Conservation (phyloP, 176 grass and related monocot species). For the Saccharum officinarum region DNA sequence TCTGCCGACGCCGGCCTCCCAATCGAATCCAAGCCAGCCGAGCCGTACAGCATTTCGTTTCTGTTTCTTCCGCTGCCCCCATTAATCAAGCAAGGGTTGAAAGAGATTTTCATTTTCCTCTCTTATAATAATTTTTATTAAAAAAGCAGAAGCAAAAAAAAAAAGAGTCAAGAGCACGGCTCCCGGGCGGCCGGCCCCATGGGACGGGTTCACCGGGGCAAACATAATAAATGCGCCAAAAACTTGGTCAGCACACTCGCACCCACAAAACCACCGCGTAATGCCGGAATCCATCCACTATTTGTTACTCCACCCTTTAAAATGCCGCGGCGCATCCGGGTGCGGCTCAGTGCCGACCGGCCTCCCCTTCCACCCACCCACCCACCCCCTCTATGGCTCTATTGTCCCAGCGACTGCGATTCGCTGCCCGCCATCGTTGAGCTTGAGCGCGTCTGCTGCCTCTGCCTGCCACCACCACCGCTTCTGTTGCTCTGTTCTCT, state of each 20-base stretch:
- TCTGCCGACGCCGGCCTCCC: neutral
- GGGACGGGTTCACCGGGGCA: neutral
- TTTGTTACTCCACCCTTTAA: neutral
- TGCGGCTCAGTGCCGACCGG: too few species aligned
- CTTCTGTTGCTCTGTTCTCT: neutral
- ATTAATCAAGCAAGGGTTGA: neutral
- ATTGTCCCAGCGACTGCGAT: neutral
- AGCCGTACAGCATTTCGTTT: neutral
- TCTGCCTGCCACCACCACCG: too few species aligned
- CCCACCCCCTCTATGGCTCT: neutral
- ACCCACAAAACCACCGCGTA: neutral
- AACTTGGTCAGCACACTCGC: neutral
- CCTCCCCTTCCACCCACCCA: too few species aligned
- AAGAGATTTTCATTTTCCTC: neutral
- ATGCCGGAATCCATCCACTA: neutral
- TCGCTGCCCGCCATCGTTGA: neutral
- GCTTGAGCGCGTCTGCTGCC: neutral
- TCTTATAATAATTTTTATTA: too few species aligned
- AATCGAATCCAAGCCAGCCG: neutral
- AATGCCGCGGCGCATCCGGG: neutral
- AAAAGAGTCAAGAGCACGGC: neutral
- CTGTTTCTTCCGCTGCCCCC: neutral
- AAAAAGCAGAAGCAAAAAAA: neutral
- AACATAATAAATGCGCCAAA: neutral
- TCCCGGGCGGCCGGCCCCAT: neutral